Evolutionary conservation across 371 early-diverging fungal species (phyloP).

Genomic region (Mucor indicus): DNA sequence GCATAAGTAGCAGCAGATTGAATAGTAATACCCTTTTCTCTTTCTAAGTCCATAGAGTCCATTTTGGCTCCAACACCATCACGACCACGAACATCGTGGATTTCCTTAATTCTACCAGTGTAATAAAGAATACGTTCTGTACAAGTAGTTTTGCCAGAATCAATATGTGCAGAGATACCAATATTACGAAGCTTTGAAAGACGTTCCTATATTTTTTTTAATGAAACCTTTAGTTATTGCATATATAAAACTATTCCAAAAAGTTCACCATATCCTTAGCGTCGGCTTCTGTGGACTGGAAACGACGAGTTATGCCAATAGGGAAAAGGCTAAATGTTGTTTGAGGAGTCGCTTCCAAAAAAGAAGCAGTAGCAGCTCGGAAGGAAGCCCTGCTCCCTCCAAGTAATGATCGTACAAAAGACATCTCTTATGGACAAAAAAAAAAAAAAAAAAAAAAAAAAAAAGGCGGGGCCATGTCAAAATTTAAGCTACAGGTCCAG

Average conservation of each 20-base stretch:
- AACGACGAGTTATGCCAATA: slow-evolving; percentile 32
- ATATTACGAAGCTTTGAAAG: slow-evolving; percentile 83
- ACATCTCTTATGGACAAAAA: too few species aligned
- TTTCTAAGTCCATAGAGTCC: slow-evolving; percentile 98
- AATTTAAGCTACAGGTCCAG: too few species aligned
- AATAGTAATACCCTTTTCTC: slow-evolving; percentile 95
- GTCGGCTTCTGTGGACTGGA: slow-evolving; percentile 35
- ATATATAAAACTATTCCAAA: not conserved
- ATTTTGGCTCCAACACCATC: slow-evolving; percentile 98
- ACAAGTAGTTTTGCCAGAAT: slow-evolving; percentile 97
- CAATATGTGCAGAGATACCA: slow-evolving; percentile 99
- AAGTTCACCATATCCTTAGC: slow-evolving; percentile 37
- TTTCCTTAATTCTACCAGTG: slow-evolving; percentile 94
- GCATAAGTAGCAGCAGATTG: slow-evolving; percentile 89
- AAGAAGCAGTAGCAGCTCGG: slow-evolving; percentile 22
- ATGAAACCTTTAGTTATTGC: not conserved
- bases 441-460: not conserved
- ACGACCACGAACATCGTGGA: slow-evolving; percentile 96
- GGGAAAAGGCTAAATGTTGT: slow-evolving; percentile 33
- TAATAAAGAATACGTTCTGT: slow-evolving; percentile 96
- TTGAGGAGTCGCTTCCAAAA: slow-evolving; percentile 24
- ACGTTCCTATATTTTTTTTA: slow-evolving; percentile 54
- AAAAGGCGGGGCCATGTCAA: too few species aligned
- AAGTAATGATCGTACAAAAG: slow-evolving; percentile 45
- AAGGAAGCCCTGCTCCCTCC: slow-evolving; percentile 40